Evolutionary conservation across 2,329 filamentous ascomycete genomes (phyloP), one percentile per base, ranked within the genome.

Genomic region (Exophiala alcalophila): DNA sequence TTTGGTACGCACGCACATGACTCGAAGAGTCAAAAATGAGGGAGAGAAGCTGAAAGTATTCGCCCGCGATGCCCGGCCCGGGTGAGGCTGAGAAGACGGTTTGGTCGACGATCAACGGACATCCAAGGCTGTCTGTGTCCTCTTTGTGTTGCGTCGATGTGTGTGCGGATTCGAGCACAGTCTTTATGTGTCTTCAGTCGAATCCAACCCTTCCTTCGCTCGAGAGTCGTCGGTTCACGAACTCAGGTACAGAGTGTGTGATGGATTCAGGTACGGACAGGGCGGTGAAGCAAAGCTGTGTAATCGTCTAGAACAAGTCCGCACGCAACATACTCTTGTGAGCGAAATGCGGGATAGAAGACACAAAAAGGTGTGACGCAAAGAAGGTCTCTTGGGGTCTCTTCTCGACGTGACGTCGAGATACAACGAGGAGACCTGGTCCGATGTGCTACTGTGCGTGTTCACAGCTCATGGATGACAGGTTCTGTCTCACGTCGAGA

Each of bases 1-100:
- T 28, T 56, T 56, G 11, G 49, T 56, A 32, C 50, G 52, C 7
- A 52, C 44, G 27, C 55, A 57, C 55, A 57, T 57, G 27, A 23
- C 39, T 37, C 29, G 12, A 25, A 31, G 29, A 44, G 25, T 15
- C 15, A 19, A 40, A 11, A 18, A 19, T 9, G 7, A 18, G 15
- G 27, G 28, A 18, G 20, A 23, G 32, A 46, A 28, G 26, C 35
- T 24, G 16, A 30, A 31, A 19, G 24, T 24, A 18, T 38, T 26
- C 26, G 25, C 32, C 26, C 43, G 14, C 12, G 28, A 18, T 41
- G 39, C 32, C n/a, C 28, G 26, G 28, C 30, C 25, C 16, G 39
- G 30, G 9, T 32, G 35, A 47, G 31, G 21, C 29, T 35, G n/a
- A n/a, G n/a, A n/a, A n/a, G n/a, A n/a, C n/a, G n/a, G n/a, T n/a